Evolutionary conservation across 2,329 filamentous ascomycete genomes (phyloP).

Genomic region (Cryphonectria carpinicola): DNA sequence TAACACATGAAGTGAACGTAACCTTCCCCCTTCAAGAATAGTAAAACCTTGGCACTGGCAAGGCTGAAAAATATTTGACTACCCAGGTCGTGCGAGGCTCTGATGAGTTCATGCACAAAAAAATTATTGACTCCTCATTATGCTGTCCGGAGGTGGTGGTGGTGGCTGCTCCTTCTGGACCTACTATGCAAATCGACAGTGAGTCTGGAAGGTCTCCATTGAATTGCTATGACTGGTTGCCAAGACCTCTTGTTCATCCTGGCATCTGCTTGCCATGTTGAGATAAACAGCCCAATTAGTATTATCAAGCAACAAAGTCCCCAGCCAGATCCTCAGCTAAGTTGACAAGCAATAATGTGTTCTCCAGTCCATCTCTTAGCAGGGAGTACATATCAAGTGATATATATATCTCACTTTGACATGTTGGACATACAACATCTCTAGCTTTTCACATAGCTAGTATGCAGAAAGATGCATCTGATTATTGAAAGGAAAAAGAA

Average conservation of each 20-base stretch:
- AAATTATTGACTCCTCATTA: neutral
- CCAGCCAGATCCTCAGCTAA: neutral
- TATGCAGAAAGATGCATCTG: neutral
- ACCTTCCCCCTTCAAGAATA: constrained; percentile 1
- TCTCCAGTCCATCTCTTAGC: neutral
- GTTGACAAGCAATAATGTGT: neutral
- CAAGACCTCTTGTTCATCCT: no score
- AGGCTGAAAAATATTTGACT: neutral
- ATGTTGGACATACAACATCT: neutral
- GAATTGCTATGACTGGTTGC: neutral
- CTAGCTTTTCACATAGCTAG: neutral
- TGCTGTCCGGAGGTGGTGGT: neutral
- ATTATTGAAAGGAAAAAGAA: neutral
- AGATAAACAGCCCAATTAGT: no score
- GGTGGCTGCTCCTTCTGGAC: neutral
- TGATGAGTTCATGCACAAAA: neutral
- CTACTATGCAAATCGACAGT: neutral
- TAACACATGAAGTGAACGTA: neutral
- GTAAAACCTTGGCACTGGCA: neutral
- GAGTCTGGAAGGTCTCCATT: neutral
- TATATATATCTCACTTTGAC: neutral
- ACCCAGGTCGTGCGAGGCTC: neutral
- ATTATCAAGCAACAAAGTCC: no score
- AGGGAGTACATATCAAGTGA: neutral
- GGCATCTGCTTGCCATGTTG: no score